These are phyloP conservation scores for Aspergillus heteromorphus DNA, from an alignment of 495 filamentous ascomycete genomes.

Conservation along the genomic window DNA sequence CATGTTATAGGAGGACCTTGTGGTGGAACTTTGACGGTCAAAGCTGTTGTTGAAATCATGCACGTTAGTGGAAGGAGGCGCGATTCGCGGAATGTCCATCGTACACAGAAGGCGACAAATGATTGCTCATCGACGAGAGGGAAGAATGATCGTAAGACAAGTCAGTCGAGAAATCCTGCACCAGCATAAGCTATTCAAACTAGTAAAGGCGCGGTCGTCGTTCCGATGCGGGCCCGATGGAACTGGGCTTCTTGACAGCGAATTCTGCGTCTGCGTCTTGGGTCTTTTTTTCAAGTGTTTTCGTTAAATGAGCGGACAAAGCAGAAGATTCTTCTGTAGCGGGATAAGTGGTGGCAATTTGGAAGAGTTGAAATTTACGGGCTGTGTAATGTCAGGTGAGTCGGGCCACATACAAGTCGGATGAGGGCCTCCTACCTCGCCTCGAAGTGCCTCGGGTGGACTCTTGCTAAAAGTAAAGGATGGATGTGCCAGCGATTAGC, in stretches of 20 bases:
- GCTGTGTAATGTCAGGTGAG: not conserved
- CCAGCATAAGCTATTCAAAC: not conserved
- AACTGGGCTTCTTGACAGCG: constrained; percentile 7
- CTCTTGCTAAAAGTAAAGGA: not conserved
- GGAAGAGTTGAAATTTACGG: not conserved
- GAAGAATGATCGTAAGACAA: not conserved
- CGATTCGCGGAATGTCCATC: constrained; percentile 55
- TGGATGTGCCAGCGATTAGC: constrained; percentile 21
- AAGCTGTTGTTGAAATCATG: constrained; percentile 46
- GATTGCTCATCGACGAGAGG: constrained; percentile 12
- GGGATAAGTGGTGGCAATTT: not conserved
- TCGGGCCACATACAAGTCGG: not conserved
- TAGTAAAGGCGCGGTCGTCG: not conserved
- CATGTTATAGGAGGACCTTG: constrained; percentile 22
- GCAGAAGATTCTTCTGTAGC: not conserved
- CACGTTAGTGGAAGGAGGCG: constrained; percentile 49
- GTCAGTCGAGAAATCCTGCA: not conserved
- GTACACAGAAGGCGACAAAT: constrained; percentile 21
- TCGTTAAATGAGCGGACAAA: not conserved
- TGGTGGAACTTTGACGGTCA: constrained; percentile 17
- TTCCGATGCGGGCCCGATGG: not conserved
- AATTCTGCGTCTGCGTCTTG: constrained; percentile 18
- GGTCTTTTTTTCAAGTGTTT: not conserved
- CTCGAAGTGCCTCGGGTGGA: not conserved
- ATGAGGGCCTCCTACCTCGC: not conserved